Evolutionary conservation across 2,329 filamentous ascomycete genomes (phyloP).

Genomic region (Trichoderma hamatum): DNA sequence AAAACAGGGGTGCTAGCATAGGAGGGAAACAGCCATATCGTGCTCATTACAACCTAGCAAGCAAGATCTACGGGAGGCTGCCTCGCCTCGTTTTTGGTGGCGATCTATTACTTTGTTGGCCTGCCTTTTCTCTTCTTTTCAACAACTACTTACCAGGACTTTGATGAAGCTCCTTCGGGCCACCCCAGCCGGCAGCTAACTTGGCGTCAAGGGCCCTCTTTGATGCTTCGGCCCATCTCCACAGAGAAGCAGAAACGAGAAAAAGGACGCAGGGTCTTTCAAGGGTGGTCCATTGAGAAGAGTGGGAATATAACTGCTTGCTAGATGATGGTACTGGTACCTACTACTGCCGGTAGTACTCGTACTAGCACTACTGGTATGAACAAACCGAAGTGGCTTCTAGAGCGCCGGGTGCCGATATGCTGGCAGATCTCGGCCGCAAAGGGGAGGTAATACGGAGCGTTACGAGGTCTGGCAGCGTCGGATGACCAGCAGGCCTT

Average conservation of each 20-base stretch:
- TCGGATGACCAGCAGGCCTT: constrained; percentile 20
- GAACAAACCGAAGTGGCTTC: background rate
- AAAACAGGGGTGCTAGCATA: background rate
- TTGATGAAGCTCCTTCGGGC: background rate
- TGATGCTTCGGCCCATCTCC: constrained; percentile 1
- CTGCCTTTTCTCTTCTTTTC: background rate
- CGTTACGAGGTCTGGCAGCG: constrained; percentile 20
- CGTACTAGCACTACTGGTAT: background rate
- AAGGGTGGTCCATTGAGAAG: background rate
- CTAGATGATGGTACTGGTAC: background rate
- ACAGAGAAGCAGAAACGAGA: background rate
- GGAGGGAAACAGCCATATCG: background rate
- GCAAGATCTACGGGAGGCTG: constrained; percentile 3
- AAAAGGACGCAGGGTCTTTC: constrained; percentile 2
- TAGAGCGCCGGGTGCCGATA: background rate
- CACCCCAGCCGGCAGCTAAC: background rate
- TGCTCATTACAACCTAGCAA: background rate
- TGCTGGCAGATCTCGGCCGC: constrained; percentile 20
- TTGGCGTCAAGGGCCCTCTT: constrained; percentile 7
- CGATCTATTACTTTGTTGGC: background rate
- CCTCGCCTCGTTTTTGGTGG: constrained; percentile 1
- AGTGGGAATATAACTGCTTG: constrained; percentile 6
- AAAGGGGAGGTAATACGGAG: constrained; percentile 22
- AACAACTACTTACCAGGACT: background rate
- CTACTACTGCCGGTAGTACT: background rate